Evolutionary conservation across 257 asterid species (phyloP).

Genomic region (Solanum megistacrolobum): DNA sequence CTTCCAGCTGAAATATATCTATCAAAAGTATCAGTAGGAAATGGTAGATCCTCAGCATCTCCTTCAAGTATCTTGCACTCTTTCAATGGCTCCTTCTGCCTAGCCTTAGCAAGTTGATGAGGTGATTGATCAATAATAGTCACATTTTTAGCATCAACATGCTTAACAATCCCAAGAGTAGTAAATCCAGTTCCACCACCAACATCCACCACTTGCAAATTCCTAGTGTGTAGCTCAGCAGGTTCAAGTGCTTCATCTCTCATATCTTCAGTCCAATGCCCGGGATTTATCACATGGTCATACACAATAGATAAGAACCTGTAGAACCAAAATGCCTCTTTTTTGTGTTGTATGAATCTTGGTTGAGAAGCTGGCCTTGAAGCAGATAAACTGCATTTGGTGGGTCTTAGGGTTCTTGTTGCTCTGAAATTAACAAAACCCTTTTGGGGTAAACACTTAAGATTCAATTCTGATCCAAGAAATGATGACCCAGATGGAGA

Average conservation of each 20-base stretch:
- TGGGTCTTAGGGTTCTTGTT: background rate
- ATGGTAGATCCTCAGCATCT: constrained; percentile 96
- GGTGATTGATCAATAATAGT: constrained; percentile 98
- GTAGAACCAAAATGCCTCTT: constrained; percentile 90
- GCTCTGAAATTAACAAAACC: constrained; percentile 1
- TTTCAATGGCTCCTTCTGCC: constrained; percentile 77
- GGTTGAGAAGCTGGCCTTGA: constrained; percentile 83
- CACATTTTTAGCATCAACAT: constrained; percentile 90
- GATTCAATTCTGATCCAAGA: constrained; percentile 17
- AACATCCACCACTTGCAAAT: constrained; percentile 74
- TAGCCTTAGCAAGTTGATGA: constrained; percentile 95
- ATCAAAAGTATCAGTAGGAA: constrained; percentile 60
- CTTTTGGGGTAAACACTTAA: constrained; percentile 4
- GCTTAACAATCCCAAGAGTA: constrained; percentile 84
- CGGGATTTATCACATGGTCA: constrained; percentile 33
- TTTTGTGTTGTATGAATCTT: constrained; percentile 87
- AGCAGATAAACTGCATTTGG: constrained; percentile 16
- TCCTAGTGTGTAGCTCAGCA: constrained; percentile 48
- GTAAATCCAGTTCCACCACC: constrained; percentile 98
- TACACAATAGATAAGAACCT: constrained; percentile 32
- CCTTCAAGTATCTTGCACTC: constrained; percentile 84
- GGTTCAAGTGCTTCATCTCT: constrained; percentile 96
- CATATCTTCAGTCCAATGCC: constrained; percentile 96
- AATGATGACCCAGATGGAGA: constrained; percentile 2
- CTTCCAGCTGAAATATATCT: constrained; percentile 94